Evolutionary conservation across 495 filamentous ascomycete genomes (phyloP).

Genomic region (Daldinia caldariorum): DNA sequence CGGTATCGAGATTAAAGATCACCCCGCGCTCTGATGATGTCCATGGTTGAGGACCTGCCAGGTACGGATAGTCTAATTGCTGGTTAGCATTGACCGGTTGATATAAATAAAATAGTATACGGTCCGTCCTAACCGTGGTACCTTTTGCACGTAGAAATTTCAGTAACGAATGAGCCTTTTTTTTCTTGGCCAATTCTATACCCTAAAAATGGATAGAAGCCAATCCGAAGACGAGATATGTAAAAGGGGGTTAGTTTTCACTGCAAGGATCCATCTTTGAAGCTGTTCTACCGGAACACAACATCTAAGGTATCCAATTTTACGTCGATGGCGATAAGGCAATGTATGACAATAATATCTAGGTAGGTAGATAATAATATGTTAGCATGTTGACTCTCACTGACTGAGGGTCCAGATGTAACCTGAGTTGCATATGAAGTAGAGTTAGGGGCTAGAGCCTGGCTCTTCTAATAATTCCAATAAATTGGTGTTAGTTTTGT

Average conservation of each 20-base stretch:
- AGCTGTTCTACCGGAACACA: not conserved
- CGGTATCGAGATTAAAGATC: not conserved
- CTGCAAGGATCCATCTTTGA: not conserved
- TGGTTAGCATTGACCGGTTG: not conserved
- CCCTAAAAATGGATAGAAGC: not conserved
- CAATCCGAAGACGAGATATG: not conserved
- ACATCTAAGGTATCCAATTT: not conserved
- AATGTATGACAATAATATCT: not conserved
- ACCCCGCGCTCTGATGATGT: constrained; percentile 2
- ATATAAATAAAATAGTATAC: constrained; percentile 37
- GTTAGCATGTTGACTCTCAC: not conserved
- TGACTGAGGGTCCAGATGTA: constrained; percentile 5
- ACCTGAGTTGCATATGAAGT: constrained; percentile 1
- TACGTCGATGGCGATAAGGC: not conserved
- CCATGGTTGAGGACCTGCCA: constrained; percentile 2
- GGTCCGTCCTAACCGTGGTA: constrained; percentile 7
- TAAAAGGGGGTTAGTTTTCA: not conserved
- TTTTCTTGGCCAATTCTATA: constrained; percentile 1
- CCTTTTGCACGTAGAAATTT: constrained; percentile 17
- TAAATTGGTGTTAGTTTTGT: not conserved
- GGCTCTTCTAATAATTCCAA: not conserved
- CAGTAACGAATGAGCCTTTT: constrained; percentile 1
- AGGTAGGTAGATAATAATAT: not conserved
- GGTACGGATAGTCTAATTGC: constrained; percentile 11
- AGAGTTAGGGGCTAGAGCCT: constrained; percentile 5